Base-by-base conservation (phyloP, 257 asterid species). In the Cruciata laevipes region DNA sequence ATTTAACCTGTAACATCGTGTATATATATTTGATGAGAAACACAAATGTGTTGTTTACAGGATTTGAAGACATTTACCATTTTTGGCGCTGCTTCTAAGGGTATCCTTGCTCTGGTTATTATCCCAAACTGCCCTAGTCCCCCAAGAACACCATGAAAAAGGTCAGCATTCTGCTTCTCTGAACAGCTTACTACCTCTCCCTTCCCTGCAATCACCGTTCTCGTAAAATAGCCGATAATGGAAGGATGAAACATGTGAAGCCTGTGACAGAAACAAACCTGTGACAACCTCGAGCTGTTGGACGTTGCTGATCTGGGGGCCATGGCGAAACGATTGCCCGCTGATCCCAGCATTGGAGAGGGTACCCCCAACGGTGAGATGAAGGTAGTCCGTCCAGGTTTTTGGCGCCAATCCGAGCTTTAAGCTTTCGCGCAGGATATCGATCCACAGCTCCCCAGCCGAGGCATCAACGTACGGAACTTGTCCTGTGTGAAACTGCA, bases 81-180 rank as follows among this genome's bases (percentile, higher is more conserved):
- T 73, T 82, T 79, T 18, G 98, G 98, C 52, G 98, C 97, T 42
- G 94, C 89, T 71, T 93, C 96, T 7, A 90, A 75, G 3, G 94
- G 71, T 71, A 93, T 93, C 78, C 95, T 84, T 66, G 98, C 98
- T 72, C 78, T 77, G 61, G 96, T 89, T 74, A 87, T 92, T 30
- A 92, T 80, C 11, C 98, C 98, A 70, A 89, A 92, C 74, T 92
- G 98, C 38, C 98, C 98, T 8, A 93, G 90, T 33, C 98, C 98
- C 59, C 97, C 97, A 16, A 90, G 81, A 57, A 90, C 97, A n/a
- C 83, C 81, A 32, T 86, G 87, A 67, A 93, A 93, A 69, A 93
- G 95, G 81, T 93, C 97, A 53, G 88, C 87, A 67, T 90, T 88
- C 76, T 85, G 77, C 75, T 86, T 87, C 59, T 89, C 85, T 2